These are phyloP conservation scores for Radiomyces spectabilis DNA, from an alignment of 192 early-diverging fungal species.

Conservation along the genomic window DNA sequence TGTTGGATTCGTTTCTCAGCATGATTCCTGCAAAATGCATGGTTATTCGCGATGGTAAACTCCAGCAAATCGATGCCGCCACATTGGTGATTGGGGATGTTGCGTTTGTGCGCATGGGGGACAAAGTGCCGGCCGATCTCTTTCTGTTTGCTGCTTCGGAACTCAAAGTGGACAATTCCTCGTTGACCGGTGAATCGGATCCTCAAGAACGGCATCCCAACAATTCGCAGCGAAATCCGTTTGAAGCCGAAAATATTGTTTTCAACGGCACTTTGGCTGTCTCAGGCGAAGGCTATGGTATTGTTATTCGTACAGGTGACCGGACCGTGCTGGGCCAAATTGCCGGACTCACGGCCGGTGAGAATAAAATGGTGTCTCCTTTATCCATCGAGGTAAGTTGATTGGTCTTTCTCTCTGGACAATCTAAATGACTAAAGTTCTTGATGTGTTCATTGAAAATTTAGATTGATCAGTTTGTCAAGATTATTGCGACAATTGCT, in stretches of 20 bases:
- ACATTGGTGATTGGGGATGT: conserved; percentile 84
- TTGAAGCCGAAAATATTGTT: conserved; percentile 87
- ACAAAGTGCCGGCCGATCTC: conserved; percentile 93
- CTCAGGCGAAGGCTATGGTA: conserved; percentile 82
- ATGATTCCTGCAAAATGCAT: conserved; percentile 84
- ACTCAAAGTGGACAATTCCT: conserved; percentile 96
- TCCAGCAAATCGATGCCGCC: conserved; percentile 56
- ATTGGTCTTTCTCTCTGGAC: conserved; percentile 1
- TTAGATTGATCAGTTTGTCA: conserved; percentile 69
- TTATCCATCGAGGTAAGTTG: conserved; percentile 50
- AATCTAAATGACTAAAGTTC: too few relatives aligned
- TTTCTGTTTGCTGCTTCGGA: conserved; percentile 72
- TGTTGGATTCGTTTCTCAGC: conserved; percentile 86
- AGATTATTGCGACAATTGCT: conserved; percentile 78
- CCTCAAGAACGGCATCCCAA: conserved; percentile 70
- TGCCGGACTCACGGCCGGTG: conserved; percentile 74
- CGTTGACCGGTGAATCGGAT: conserved; percentile 91
- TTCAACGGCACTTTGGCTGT: conserved; percentile 88
- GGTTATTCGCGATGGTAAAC: conserved; percentile 69
- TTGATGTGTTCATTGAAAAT: neutral
- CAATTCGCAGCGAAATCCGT: conserved; percentile 71
- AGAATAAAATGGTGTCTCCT: conserved; percentile 69
- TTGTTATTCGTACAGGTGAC: conserved; percentile 92
- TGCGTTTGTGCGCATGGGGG: conserved; percentile 83
- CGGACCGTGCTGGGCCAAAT: conserved; percentile 94